A percentile compares a stretch with the other conserved stretches of the same genome.
These are phyloP conservation scores for Huntiella bhutanensis DNA, from an alignment of 2,329 filamentous ascomycete species.

Conservation along the genomic window DNA sequence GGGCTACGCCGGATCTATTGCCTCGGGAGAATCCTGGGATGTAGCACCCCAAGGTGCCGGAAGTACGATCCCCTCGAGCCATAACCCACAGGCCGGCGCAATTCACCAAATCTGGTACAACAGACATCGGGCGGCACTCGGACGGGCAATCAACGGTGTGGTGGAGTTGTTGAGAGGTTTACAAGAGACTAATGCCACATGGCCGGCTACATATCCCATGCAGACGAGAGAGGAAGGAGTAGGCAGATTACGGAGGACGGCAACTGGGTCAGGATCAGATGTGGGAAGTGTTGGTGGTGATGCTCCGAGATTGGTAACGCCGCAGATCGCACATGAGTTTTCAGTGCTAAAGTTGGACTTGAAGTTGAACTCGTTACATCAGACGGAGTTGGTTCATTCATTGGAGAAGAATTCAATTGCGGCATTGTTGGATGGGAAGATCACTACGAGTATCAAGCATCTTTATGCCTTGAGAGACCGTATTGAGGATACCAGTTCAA, in stretches of 20 bases:
- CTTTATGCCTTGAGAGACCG: conserved; percentile 70
- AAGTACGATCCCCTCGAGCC: conserved; percentile 16
- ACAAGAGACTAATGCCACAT: conserved; percentile 73
- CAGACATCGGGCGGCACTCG: conserved; percentile 72
- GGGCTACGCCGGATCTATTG: conserved; percentile 70
- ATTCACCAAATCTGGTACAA: conserved; percentile 92
- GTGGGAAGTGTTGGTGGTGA: conserved; percentile 27
- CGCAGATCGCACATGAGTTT: conserved; percentile 88
- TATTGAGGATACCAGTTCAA: conserved; percentile 94
- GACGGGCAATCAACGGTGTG: conserved; percentile 68
- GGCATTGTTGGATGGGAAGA: conserved; percentile 78
- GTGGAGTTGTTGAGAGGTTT: conserved; percentile 68
- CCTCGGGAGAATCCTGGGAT: conserved; percentile 35
- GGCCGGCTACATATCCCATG: conserved; percentile 90
- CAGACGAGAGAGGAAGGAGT: conserved; percentile 41
- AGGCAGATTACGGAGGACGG: conserved; percentile 4
- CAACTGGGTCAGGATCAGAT: conserved; percentile 43
- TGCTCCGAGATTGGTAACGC: conserved; percentile 72
- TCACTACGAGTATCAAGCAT: conserved; percentile 83
- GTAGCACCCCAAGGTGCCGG: conserved; percentile 16
- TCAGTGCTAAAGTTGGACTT: conserved; percentile 88
- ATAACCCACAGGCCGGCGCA: conserved; percentile 49
- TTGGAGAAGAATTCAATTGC: conserved; percentile 84
- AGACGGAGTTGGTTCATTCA: conserved; percentile 83
- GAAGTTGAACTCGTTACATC: conserved; percentile 70